These are phyloP conservation scores for Pseudocercospora crystallina DNA, from an alignment of 2,329 filamentous ascomycete species.

Conservation along the genomic window DNA sequence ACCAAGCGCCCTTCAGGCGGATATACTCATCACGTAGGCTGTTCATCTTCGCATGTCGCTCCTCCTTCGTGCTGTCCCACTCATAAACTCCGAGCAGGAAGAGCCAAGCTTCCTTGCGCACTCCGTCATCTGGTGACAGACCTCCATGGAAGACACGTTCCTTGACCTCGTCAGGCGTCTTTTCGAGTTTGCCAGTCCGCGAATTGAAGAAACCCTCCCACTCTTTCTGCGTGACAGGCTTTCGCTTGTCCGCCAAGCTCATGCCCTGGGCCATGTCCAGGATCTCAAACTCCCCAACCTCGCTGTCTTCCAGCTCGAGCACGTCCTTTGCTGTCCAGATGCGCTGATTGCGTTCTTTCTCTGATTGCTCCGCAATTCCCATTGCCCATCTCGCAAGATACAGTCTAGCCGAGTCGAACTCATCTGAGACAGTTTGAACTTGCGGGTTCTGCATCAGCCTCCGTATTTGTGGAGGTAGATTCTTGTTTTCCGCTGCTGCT, in stretches of 20 bases:
- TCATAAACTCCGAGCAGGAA: constrained; percentile 89
- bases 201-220: constrained; percentile 90
- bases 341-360: constrained; percentile 77
- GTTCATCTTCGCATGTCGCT: constrained; percentile 78
- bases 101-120: constrained; percentile 94
- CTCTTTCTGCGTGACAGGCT: constrained; percentile 75
- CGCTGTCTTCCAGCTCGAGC: constrained; percentile 88
- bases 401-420: constrained; percentile 92
- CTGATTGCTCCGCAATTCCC: constrained; percentile 96
- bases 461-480: constrained; percentile 82
- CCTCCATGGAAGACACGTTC: constrained; percentile 97
- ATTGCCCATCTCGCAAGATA: constrained; percentile 97
- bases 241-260: constrained; percentile 73
- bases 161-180: constrained; percentile 90
- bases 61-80: constrained; percentile 86
- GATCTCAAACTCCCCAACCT: constrained; percentile 93
- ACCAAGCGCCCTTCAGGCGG: constrained; percentile 90
- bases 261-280: constrained; percentile 75
- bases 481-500: constrained; percentile 87
- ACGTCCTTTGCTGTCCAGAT: constrained; percentile 95
- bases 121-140: constrained; percentile 81
- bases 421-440: constrained; percentile 91
- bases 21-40: constrained; percentile 91
- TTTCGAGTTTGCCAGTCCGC: constrained; percentile 68
- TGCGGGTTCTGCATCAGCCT: constrained; percentile 86